These are phyloP conservation scores for Osmanthus fragrans DNA, from an alignment of 257 asterid genomes.

Conservation along the genomic window DNA sequence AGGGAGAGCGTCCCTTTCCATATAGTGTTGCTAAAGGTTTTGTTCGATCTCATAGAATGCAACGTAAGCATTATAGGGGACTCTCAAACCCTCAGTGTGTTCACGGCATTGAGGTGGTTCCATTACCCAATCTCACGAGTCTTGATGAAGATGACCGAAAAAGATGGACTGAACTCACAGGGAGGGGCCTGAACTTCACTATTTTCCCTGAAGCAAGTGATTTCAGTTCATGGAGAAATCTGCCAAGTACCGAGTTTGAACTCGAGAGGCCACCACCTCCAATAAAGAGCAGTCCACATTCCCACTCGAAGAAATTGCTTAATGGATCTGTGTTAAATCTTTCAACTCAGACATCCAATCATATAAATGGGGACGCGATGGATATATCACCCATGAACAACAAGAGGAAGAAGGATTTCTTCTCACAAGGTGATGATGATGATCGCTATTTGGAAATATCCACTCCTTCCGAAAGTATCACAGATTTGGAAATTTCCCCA, in stretches of 20 bases:
- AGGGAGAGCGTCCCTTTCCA: constrained; percentile 74
- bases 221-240: constrained; percentile 64
- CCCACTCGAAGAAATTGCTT: constrained; percentile 54
- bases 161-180: constrained; percentile 70
- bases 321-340: constrained; percentile 62
- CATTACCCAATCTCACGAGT: constrained; percentile 46
- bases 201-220: constrained; percentile 67
- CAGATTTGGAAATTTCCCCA: constrained; percentile 48
- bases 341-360: constrained; percentile 48
- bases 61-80: constrained; percentile 71
- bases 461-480: constrained; percentile 33
- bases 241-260: constrained; percentile 67
- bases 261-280: constrained; percentile 49
- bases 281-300: constrained; percentile 38
- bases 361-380: constrained; percentile 41
- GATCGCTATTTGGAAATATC: constrained; percentile 38
- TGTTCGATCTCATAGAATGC: constrained; percentile 72
- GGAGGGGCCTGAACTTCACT: constrained; percentile 51
- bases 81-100: constrained; percentile 79
- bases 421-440: constrained; percentile 47
- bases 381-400: constrained; percentile 51
- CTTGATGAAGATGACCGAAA: constrained; percentile 65
- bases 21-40: constrained; percentile 74
- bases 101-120: constrained; percentile 69
- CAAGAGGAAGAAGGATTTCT: constrained; percentile 62